phyloP scores from a whole-genome alignment of 176 grass and related monocot genomes.

The maize (Zea mays) region Zm-B73-REFERENCE-NAM-5.0 NC_050099.1:23957001-23957500 shows the following conservation, averaged over 20 bases:
- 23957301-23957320: constrained; percentile 79
- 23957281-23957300: constrained; percentile 65
- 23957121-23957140: neutral
- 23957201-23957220: constrained; percentile 26
- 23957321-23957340: constrained; percentile 69
- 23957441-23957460: neutral
- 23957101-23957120: no score
- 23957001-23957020: neutral
- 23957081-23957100: no score
- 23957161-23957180: constrained; percentile 1
- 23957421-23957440: neutral
- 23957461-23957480: constrained; percentile 24
- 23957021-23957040: neutral
- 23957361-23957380: constrained; percentile 88
- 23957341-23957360: constrained; percentile 93
- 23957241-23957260: neutral
- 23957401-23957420: constrained; percentile 18
- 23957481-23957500: constrained; percentile 57
- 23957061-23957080: neutral
- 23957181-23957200: constrained; percentile 24
- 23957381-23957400: constrained; percentile 47
- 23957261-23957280: constrained; percentile 77
- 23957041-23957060: neutral
- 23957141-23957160: neutral
- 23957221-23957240: constrained; percentile 29